Evolutionary conservation across 805 yeast genomes (phyloP).

Genomic region (Schwanniomyces occidentalis): DNA sequence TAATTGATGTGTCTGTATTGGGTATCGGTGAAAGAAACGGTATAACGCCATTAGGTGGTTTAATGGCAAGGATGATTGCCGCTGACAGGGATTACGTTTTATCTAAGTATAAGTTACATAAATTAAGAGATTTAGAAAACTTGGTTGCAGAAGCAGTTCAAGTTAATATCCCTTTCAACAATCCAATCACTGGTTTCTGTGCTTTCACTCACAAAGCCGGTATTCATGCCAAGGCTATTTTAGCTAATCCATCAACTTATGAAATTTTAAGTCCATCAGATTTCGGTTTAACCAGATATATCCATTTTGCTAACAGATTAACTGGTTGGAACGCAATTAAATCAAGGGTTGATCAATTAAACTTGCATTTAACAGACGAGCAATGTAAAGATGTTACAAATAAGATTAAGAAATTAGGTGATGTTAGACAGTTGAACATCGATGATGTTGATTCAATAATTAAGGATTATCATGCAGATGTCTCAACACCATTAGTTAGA

Average conservation of each 20-base stretch:
- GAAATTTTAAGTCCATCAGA: conserved; percentile 94
- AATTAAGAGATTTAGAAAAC: conserved; percentile 92
- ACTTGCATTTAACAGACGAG: conserved; percentile 83
- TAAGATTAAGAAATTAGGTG: conserved; percentile 93
- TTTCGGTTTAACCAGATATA: conserved; percentile 93
- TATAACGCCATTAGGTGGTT: conserved; percentile 94
- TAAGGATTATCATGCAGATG: conserved; percentile 85
- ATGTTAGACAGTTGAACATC: conserved; percentile 88
- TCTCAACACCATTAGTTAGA: conserved; percentile 48
- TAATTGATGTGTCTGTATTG: conserved; percentile 91
- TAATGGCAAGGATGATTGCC: conserved; percentile 99
- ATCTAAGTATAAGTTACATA: conserved; percentile 91
- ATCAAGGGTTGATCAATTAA: conserved; percentile 95
- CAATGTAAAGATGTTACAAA: conserved; percentile 94
- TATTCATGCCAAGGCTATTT: conserved; percentile 97
- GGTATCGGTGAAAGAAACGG: conserved; percentile 99
- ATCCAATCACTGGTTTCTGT: conserved; percentile 98
- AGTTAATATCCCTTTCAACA: conserved; percentile 96
- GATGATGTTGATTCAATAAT: conserved; percentile 98
- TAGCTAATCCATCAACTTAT: conserved; percentile 98
- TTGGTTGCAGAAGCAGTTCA: conserved; percentile 97
- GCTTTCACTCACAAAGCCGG: conserved; percentile 99
- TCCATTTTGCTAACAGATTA: conserved; percentile 95
- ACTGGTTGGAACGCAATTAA: conserved; percentile 99
- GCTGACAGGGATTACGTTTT: conserved; percentile 96